Evolutionary conservation across 2,329 filamentous ascomycete species (phyloP).

Genomic region (Akanthomyces muscarius): DNA sequence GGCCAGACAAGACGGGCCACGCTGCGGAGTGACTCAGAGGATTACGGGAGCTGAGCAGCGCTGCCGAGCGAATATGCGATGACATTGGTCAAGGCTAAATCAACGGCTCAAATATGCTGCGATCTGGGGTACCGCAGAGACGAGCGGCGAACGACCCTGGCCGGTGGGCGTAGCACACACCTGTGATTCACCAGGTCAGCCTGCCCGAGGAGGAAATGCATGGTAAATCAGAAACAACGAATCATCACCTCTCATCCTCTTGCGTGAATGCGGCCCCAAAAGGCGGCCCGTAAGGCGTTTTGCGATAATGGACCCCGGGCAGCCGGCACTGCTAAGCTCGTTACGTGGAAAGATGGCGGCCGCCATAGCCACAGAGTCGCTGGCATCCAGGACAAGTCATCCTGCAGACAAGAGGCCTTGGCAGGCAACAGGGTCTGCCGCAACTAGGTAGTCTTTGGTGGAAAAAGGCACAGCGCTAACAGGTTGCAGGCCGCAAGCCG

Average conservation of each 20-base stretch:
- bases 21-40: conserved; percentile 13
- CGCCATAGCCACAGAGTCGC: neutral
- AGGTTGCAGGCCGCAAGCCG: neutral
- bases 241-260: neutral
- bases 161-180: neutral
- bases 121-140: neutral
- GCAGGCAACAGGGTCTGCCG: neutral
- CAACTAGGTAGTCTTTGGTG: neutral
- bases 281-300: conserved; percentile 9
- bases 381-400: conserved; percentile 8
- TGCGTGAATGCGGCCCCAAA: neutral
- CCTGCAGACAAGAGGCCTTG: neutral
- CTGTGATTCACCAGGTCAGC: neutral
- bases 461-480: neutral
- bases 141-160: neutral
- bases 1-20: neutral
- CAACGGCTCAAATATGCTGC: conserved; percentile 1
- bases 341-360: neutral
- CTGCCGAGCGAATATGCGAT: neutral
- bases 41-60: neutral
- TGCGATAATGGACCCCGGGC: neutral
- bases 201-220: neutral
- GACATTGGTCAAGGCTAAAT: neutral
- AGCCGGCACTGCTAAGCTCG: neutral
- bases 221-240: neutral